These are phyloP conservation scores for Eucalyptus dawsonii DNA, from an alignment of 345 rosid species.

Conservation along the genomic window DNA sequence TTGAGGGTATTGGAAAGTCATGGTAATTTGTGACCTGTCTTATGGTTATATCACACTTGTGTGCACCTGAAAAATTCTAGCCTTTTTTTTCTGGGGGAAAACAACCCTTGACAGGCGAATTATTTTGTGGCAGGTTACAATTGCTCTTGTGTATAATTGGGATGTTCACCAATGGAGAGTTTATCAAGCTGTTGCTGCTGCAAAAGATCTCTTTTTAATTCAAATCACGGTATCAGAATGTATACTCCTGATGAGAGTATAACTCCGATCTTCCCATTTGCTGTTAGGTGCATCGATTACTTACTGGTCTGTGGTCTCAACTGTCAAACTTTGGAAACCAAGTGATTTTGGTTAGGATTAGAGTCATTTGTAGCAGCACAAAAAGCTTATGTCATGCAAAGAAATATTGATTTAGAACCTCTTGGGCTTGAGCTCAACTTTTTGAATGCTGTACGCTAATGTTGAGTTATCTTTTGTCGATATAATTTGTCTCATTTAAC, in stretches of 20 bases:
- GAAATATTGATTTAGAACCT: neutral
- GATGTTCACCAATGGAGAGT: conserved; percentile 85
- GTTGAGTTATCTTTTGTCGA: neutral
- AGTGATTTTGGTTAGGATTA: neutral
- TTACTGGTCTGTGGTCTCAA: neutral
- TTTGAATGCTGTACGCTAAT: neutral
- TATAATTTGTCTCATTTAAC: neutral
- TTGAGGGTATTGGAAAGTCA: neutral
- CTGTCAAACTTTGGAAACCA: neutral
- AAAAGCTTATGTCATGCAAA: neutral
- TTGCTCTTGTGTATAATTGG: conserved; percentile 84
- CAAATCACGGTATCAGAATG: neutral
- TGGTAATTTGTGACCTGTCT: neutral
- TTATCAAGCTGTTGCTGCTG: conserved; percentile 32
- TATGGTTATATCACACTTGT: neutral
- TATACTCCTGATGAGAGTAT: neutral
- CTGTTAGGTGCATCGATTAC: neutral
- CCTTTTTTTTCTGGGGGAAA: neutral
- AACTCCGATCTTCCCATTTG: neutral
- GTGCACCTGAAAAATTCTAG: neutral
- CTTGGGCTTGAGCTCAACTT: neutral
- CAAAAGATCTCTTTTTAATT: conserved; percentile 3
- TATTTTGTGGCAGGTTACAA: conserved; percentile 44
- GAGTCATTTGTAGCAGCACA: neutral
- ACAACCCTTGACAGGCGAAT: neutral